Conservation (phyloP, 805 yeast species). For the Candida chauliodis region DNA sequence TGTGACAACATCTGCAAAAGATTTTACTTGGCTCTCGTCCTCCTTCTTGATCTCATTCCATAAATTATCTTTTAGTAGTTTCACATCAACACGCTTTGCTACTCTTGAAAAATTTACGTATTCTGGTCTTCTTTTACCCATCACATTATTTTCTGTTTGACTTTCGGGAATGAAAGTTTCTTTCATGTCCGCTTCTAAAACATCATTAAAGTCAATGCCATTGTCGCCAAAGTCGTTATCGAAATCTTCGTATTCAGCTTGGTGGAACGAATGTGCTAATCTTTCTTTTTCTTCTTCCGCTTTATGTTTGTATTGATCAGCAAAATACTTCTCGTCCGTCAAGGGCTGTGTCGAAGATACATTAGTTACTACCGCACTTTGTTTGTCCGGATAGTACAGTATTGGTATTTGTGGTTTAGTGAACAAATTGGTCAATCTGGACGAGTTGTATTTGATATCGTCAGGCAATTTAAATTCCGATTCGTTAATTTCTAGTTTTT, state of each 20-base stretch:
- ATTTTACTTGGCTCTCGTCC: constrained; percentile 13
- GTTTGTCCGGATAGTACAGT: constrained; percentile 14
- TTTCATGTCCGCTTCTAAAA: constrained; percentile 18
- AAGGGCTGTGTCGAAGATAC: constrained; percentile 16
- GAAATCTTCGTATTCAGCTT: constrained; percentile 39
- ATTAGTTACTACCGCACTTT: neutral
- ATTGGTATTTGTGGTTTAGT: constrained; percentile 50
- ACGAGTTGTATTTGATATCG: constrained; percentile 70
- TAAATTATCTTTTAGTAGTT: constrained; percentile 37
- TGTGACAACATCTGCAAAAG: constrained; percentile 34
- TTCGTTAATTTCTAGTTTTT: constrained; percentile 10
- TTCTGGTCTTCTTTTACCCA: constrained; percentile 29
- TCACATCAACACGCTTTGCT: constrained; percentile 41
- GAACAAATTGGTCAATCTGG: constrained; percentile 62
- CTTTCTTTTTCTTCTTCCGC: constrained; percentile 36
- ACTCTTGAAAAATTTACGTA: constrained; percentile 40
- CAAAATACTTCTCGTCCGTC: constrained; percentile 74
- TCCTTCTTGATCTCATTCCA: constrained; percentile 33
- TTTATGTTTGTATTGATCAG: constrained; percentile 51
- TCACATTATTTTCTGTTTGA: constrained; percentile 9
- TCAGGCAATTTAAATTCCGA: constrained; percentile 55
- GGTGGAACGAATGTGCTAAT: constrained; percentile 35
- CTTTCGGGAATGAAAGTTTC: constrained; percentile 9
- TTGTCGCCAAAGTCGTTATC: constrained; percentile 32
- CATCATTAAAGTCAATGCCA: constrained; percentile 43